These are phyloP conservation scores for Hyphodiscus sp. DNA, from an alignment of 2,329 filamentous ascomycete genomes.

Conservation along the genomic window DNA sequence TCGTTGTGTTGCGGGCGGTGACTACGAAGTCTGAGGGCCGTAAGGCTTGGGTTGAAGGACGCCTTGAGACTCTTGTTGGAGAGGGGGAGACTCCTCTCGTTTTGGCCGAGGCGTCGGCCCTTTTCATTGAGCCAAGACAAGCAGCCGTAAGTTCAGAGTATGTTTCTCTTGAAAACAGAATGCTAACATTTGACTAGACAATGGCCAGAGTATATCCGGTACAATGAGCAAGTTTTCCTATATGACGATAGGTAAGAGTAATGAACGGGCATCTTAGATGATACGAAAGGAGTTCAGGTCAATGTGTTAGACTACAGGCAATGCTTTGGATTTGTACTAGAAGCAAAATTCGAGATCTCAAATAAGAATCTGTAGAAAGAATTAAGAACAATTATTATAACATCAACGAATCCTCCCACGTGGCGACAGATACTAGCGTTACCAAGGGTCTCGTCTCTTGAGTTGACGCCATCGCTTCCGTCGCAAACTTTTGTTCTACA, in stretches of 20 bases:
- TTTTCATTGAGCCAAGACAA: conserved; percentile 85
- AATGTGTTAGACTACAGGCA: neutral
- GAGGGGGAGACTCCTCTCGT: conserved; percentile 58
- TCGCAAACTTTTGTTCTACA: neutral
- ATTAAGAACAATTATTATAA: neutral
- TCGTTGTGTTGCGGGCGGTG: conserved; percentile 70
- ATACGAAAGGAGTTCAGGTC: neutral
- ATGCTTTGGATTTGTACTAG: neutral
- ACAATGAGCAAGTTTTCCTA: neutral
- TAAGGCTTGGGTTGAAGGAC: conserved; percentile 89
- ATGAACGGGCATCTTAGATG: neutral
- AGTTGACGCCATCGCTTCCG: neutral
- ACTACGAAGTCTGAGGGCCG: conserved; percentile 84
- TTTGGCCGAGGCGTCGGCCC: conserved; percentile 73
- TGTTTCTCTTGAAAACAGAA: neutral
- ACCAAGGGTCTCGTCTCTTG: neutral
- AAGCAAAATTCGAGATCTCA: neutral
- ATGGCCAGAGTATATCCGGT: conserved; percentile 17
- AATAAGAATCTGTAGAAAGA: neutral
- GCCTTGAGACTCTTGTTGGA: conserved; percentile 69
- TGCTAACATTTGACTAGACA: conserved; percentile 7
- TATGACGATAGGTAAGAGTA: neutral
- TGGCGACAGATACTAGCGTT: neutral
- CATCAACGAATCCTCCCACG: neutral
- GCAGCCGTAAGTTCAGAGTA: conserved; percentile 45